Base-by-base conservation (phyloP, 2,329 filamentous ascomycete genomes). In the Aspergillus hiratsukae region DNA sequence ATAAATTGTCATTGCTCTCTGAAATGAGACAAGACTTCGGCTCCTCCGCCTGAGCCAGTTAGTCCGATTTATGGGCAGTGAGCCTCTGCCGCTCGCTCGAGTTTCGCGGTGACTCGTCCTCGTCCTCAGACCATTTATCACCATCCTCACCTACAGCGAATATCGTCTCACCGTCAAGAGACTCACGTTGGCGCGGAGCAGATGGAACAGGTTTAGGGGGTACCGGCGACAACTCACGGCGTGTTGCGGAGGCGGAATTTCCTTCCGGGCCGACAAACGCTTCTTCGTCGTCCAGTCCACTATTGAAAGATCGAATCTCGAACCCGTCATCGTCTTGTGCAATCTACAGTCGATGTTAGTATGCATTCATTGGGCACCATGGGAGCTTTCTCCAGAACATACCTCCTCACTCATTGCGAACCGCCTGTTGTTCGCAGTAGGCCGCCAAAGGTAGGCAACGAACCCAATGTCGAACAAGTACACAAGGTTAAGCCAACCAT, bases 341-440 rank as follows among this genome's bases (percentile, higher is more conserved):
- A 69, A 99, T 88, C 84, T 87, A 59, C 43, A 50, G 7, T 21
- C 17, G 4, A 10, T 29, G 60, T 80, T 55, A 79, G 72, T 57
- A 61, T 49, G 11, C 19, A 4, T 23, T 50, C 5, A 31, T 10
- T 11, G 27, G 46, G n/a, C 19, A 11, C 43, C 11, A 45, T 11
- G 10, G 28, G 27, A 55, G 23, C 11, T 6, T 21, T 46, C 5
- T 27, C 43, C 40, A 21, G 40, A 31, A 49, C 52, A 55, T 78
- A 86, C 84, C 81, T 99, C 94, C 69, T 99, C 94, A 77, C 90
- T 96, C 94, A 99, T 99, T 60, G 94, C 94, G 68, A 99, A 99
- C 56, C 94, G 86, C 66, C 92, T 85, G 77, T 99, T 99, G 76
- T 99, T 97, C 52, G 89, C 91, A 23, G 93, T 97, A 6, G 94